A percentile compares a stretch with the other conserved stretches of the same genome.
phyloP scores from a whole-genome alignment of 176 grass and related monocot genomes.

The Stipa capillata region DNA sequence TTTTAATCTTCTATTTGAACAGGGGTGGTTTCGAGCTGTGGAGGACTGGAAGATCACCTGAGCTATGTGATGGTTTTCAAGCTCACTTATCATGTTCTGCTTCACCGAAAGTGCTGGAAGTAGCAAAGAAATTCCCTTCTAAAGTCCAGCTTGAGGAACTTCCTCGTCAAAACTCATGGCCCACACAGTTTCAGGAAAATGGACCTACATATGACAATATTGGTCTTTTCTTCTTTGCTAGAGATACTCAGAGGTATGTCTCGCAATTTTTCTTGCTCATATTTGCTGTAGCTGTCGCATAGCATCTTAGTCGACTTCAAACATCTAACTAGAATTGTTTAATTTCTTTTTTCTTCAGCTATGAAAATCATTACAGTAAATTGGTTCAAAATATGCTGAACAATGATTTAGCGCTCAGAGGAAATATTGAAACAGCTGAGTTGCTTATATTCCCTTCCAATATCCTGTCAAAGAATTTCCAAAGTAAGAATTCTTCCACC shows the following conservation, averaged over 20 bases:
- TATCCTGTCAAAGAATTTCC: conserved; percentile 67
- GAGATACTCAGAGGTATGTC: conserved; percentile 66
- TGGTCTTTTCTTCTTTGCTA: conserved; percentile 95
- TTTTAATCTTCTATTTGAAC: conserved; percentile 8
- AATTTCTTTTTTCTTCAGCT: conserved; percentile 41
- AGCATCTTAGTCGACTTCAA: neutral
- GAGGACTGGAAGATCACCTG: conserved; percentile 48
- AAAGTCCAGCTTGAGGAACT: conserved; percentile 82
- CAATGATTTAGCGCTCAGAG: conserved; percentile 78
- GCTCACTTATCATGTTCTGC: conserved; percentile 80
- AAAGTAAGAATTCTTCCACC: conserved; percentile 47
- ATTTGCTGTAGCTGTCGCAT: neutral
- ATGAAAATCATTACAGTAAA: conserved; percentile 81
- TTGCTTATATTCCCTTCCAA: conserved; percentile 90
- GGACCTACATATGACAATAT: conserved; percentile 66
- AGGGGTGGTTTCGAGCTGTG: conserved; percentile 88
- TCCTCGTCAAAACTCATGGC: conserved; percentile 72
- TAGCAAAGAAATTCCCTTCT: conserved; percentile 61
- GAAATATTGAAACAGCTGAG: conserved; percentile 62
- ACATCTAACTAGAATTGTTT: neutral
- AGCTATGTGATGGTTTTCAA: conserved; percentile 88
- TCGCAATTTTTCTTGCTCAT: neutral
- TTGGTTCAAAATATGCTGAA: conserved; percentile 81
- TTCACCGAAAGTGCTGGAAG: conserved; percentile 55
- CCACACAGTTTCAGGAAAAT: conserved; percentile 57